Base-by-base conservation (phyloP, 495 filamentous ascomycete species). In the Chaetomium fimeti region DNA sequence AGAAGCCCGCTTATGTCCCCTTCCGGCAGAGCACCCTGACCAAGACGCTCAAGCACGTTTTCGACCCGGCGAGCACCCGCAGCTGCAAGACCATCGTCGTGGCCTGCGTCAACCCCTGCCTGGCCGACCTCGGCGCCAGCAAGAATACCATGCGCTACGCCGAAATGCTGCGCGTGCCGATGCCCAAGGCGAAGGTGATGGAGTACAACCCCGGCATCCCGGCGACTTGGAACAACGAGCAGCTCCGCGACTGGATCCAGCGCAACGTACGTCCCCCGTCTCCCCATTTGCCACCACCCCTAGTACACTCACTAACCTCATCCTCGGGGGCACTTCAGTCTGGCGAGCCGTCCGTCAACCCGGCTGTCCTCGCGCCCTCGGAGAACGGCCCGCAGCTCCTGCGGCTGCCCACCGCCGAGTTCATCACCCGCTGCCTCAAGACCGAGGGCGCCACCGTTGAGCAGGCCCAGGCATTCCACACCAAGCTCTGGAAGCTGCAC, bases 401-500 rank as follows among this genome's bases (percentile, higher is more conserved):
- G 6, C 68, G 66, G 27, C 66, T 72, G 3, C 64, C 71, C 18
- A 20, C 63, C 22, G 55, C 64, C 22, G 64, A 65, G 40, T 72
- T 72, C 22, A 25, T 70, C 13, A 20, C 55, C 4, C 66, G 71
- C 3, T 69, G 68, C 49, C 59, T 71, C 27, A 52, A 69, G 48
- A 73, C 74, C 13, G 32, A 49, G 2, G 69, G 64, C 8, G 65
- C 71, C 12, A 45, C 55, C 0, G 16, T n/a, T 6, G 70, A 76
- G 25, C 72, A 76, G 36, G 75, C 74, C 0, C 61, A 64, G 2
- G 73, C 74, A 1, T 74, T 77, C 60, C 71, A 70, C 28, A 13
- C 67, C 52, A 77, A 77, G 61, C 61, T 77, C 16, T 75, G 73
- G 73, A 58, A 64, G 25, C 32, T 73, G 36, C 75, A 76, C 47